Base-by-base conservation (phyloP, 2,329 filamentous ascomycete genomes). In the Fusarium redolens region DNA sequence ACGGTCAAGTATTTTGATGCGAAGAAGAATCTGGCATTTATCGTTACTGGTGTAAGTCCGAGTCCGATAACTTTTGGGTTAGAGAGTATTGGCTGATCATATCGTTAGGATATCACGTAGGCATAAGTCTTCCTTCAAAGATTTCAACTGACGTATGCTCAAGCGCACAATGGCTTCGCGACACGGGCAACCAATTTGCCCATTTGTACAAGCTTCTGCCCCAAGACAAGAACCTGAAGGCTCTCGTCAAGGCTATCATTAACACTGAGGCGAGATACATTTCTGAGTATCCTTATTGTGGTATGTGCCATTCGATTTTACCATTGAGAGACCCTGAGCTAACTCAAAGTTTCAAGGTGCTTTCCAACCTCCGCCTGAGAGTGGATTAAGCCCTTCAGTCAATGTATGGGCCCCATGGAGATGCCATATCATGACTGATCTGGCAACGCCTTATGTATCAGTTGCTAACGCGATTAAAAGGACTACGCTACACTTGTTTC, bases 201-300 rank as follows among this genome's bases (percentile, higher is more conserved):
- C 68, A 71, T 33, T 2, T 71, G 7, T 71, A 71, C 18, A 71
- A 71, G 25, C 37, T 71, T 0, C 57, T 71, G 0, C 62, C 68
- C 7, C 56, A 57, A 7, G 68, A 71, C 4, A 38, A 68, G 7
- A 71, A 68, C 12, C 1, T 71, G 3, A 28, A 71, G 20, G 38
- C 35, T 1, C 62, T 71, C 4, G 68, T 71, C 1, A 71, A 71
- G 13, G 68, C 67, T 3, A 62, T 71, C 2, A 71, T 71, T 25
- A 71, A 71, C 18, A 71, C 68, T 0, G 68, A 71, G 35, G 51
- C 68, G 14, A 43, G 68, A 31, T 71, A 71, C 7, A 71, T 71
- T 0, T 40, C 68, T 0, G 52, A 71, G 13, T 71, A 71, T 9
- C 68, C 68, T 1, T 71, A 71, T 12, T 71, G 68, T 3, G 68